Percentiles rank a stretch among this genome's conserved stretches.
Conservation (phyloP, 306 rosid genomes). For the Delonix regia region DNA sequence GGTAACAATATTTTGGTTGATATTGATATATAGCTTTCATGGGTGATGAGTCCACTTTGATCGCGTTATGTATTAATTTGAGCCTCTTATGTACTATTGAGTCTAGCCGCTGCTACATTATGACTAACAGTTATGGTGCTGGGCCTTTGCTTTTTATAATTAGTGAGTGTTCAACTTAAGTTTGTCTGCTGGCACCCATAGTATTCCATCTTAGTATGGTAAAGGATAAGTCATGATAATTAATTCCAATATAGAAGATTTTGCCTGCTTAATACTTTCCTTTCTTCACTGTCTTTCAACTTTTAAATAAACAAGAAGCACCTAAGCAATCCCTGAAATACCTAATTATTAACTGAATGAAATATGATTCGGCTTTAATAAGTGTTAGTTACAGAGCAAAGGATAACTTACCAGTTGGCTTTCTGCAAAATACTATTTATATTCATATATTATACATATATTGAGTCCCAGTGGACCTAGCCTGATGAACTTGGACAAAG, state of each 20-base stretch:
- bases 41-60: neutral
- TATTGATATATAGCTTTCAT: neutral
- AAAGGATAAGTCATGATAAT: neutral
- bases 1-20: neutral
- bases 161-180: neutral
- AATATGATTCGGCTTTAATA: neutral
- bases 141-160: constrained; percentile 1
- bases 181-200: neutral
- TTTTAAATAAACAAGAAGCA: neutral
- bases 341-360: neutral
- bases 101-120: constrained; percentile 14
- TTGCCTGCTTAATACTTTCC: neutral
- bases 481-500: neutral
- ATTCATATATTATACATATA: neutral
- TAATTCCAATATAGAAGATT: neutral
- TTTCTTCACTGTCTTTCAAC: neutral
- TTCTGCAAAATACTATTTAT: too few relatives aligned
- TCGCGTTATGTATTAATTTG: constrained; percentile 12
- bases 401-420: neutral
- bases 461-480: neutral
- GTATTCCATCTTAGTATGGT: neutral
- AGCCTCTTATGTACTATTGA: constrained; percentile 13
- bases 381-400: constrained; percentile 1
- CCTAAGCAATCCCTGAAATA: neutral
- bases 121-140: neutral